Base-by-base conservation (phyloP, 352 stramenopile species). In the Pythium monospermum region DNA sequence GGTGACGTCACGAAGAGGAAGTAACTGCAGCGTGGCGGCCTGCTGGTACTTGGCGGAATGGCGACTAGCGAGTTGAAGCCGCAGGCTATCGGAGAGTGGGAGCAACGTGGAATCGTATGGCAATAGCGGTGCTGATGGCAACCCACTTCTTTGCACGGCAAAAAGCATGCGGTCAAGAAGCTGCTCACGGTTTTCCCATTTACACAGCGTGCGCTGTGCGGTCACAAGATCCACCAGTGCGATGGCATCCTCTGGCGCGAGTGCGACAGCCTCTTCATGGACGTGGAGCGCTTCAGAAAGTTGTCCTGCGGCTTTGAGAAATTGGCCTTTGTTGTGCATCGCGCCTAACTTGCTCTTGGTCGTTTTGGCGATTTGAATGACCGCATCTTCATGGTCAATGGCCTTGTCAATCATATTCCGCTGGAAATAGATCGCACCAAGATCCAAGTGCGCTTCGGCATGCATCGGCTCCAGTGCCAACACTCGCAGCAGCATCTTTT, bases 71-170 rank as follows among this genome's bases (percentile, higher is more conserved):
- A 94, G 48, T 1, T 11, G 61, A 41, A 77, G 83, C 2, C 81
- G 73, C 16, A 75, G 69, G 1, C 6, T 21, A 44, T 87, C 69
- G 1, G 76, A 71, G 7, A 91, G 18, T 6, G 61, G 57, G 26
- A 92, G 21, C 13, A 94, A 57, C 22, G 72, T 91, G 8, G 79
- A 65, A 26, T 94, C 82, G 46, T 79, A 94, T n/a, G 83, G 83
- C 12, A 84, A 40, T 39, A 92, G 59, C 15, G 49, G 23, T 8
- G 74, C 39, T 0, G 56, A 48, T 2, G 31, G 43, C 1, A 15
- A 26, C 2, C 88, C 32, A 28, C 74, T 51, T 1, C 16, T 31
- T 5, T 57, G 27, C 7, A 66, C 62, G 30, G 59, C 40, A 11
- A 16, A 46, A 0, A 91, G 11, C 15, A 91, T 57, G 2, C 58